phyloP scores from a whole-genome alignment of 129 eudicot species.

The Pseudognaphalium luteoalbum region DNA sequence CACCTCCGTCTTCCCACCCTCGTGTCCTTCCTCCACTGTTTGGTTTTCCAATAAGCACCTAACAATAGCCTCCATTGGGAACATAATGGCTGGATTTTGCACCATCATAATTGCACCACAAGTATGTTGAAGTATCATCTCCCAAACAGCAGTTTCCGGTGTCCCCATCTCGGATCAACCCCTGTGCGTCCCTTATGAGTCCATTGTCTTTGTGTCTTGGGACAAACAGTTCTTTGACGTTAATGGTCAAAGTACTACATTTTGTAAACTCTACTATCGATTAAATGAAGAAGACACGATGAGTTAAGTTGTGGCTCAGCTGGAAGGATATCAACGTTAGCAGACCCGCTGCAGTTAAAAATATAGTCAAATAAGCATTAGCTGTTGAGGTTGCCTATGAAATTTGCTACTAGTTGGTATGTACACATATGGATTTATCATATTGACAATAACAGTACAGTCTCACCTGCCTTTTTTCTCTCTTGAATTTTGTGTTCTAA shows the following conservation, averaged over 20 bases:
- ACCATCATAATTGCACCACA: slow-evolving; percentile 14
- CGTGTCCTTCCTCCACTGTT: no score
- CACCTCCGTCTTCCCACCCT: not conserved
- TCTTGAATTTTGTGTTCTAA: not conserved
- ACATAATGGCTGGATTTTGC: slow-evolving; percentile 15
- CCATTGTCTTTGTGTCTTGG: not conserved
- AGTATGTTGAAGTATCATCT: not conserved
- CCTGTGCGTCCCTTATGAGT: not conserved
- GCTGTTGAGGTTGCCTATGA: not conserved
- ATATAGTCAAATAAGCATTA: not conserved
- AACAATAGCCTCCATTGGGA: slow-evolving; percentile 10
- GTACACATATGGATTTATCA: not conserved
- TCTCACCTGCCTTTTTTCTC: no score
- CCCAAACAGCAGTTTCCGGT: not conserved
- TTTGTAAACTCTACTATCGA: slow-evolving; percentile 1
- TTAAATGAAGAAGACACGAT: not conserved
- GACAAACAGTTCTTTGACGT: not conserved
- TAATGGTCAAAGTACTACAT: not conserved
- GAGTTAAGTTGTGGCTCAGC: not conserved
- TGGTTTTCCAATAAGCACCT: not conserved
- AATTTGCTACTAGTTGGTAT: not conserved
- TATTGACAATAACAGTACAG: not conserved
- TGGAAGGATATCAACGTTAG: slow-evolving; percentile 17
- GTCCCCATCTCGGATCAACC: slow-evolving; percentile 9
- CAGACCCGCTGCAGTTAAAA: not conserved